Evolutionary conservation across 192 early-diverging fungal genomes (phyloP).

Genomic region (Geranomyces variabilis): DNA sequence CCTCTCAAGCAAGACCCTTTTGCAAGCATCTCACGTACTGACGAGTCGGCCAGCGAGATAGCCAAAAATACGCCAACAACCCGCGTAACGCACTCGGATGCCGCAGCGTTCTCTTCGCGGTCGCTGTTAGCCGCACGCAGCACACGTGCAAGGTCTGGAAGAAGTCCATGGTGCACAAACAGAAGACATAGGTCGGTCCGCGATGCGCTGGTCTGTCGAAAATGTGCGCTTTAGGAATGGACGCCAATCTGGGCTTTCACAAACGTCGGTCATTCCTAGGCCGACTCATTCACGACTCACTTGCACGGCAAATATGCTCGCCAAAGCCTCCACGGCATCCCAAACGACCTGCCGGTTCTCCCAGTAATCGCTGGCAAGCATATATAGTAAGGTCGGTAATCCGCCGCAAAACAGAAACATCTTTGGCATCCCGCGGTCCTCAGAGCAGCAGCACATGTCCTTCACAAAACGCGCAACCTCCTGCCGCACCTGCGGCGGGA

Average conservation of each 20-base stretch:
- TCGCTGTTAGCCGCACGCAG: conserved; percentile 47
- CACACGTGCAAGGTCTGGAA: conserved; percentile 49
- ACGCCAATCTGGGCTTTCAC: neutral
- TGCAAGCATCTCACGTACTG: conserved; percentile 58
- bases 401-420: conserved; percentile 66
- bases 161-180: conserved; percentile 54
- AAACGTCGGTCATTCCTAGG: neutral
- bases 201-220: conserved; percentile 26
- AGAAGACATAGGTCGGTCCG: conserved; percentile 62
- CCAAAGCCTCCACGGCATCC: conserved; percentile 58
- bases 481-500: conserved; percentile 15
- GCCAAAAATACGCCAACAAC: conserved; percentile 57
- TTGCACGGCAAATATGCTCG: conserved; percentile 57
- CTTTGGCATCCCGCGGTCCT: conserved; percentile 52
- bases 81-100: conserved; percentile 39
- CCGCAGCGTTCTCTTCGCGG: neutral
- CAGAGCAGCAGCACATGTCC: conserved; percentile 48
- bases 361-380: conserved; percentile 53
- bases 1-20: conserved; percentile 44
- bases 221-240: too few relatives aligned
- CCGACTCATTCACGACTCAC: conserved; percentile 20
- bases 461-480: conserved; percentile 56
- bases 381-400: conserved; percentile 48
- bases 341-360: conserved; percentile 52
- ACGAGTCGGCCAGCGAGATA: conserved; percentile 59